Evolutionary conservation across 2,329 filamentous ascomycete genomes (phyloP), one percentile per base, ranked within the genome.

Genomic region (Fusarium buxicola): DNA sequence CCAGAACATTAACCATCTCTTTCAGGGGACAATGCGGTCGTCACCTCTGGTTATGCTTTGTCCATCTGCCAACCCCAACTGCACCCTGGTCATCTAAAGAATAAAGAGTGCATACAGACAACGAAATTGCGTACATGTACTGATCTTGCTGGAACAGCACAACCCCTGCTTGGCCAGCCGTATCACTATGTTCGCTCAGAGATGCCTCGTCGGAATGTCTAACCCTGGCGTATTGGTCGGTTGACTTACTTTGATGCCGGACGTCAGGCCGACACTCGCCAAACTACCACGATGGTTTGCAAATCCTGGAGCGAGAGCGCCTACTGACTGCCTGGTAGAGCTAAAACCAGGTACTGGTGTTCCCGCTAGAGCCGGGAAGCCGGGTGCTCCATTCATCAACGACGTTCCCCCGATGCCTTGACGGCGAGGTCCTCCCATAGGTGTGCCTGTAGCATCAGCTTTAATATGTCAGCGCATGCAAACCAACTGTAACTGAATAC

Each of bases 181-280:
- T 18, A 12, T 7, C 27, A 12, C 16, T 7, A 8, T 16, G 3
- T 6, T 7, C 8, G 15, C 15, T 68, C 31, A 72, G 21, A 55
- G 49, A 46, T 43, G 46, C 15, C 49, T 56, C 8, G 40, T 38
- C 7, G 63, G 44, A 11, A 58, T 55, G 30, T 70, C 53, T 10
- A 69, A 31, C 9, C 60, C 60, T 34, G 65, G 54, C n/a, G 39
- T 16, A 16, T 60, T 63, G 15, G 48, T 52, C 7, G 73, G 55
- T 40, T 71, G 72, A 31, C 73, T 74, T 25, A 70, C 66, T 43
- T 70, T 75, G 8, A 75, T 55, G 13, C 72, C 74, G 35, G 74
- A 72, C 8, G 69, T 69, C 12, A 75, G 55, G 8, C 74, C 73
- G n/a, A 74, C 53, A 11, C 70, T 68, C 13, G 65, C 18, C 13